These are phyloP conservation scores for Ophiostoma himal-ulmi DNA, from an alignment of 2,329 filamentous ascomycete genomes.

Conservation along the genomic window DNA sequence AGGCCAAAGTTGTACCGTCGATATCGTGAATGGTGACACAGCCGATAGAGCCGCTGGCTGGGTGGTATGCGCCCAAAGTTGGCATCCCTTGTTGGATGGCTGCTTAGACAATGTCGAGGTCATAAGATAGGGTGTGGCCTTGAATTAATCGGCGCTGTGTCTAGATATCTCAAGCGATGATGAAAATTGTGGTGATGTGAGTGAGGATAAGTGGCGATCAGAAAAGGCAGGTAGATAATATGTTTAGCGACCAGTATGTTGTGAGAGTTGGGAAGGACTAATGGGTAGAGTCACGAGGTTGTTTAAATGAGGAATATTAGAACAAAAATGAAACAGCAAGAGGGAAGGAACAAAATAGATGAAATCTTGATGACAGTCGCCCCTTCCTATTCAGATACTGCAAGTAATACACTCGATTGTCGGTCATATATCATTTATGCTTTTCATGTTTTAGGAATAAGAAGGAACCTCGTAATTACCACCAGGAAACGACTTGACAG, in stretches of 20 bases:
- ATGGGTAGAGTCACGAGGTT: not conserved
- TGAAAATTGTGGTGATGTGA: not conserved
- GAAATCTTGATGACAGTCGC: not conserved
- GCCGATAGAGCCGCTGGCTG: conserved; percentile 8
- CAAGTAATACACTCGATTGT: not conserved
- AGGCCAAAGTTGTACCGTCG: conserved; percentile 4
- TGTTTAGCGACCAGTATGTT: not conserved
- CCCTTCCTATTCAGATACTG: not conserved
- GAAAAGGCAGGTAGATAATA: not conserved
- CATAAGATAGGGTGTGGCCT: not conserved
- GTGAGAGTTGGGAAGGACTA: not conserved
- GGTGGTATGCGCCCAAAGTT: not conserved
- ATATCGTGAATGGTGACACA: conserved; percentile 7
- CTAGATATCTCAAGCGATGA: not conserved
- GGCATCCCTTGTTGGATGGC: not conserved
- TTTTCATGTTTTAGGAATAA: not conserved
- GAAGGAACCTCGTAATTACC: not conserved
- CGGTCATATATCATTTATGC: not conserved
- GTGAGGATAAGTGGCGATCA: not conserved
- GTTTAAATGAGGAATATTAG: not conserved
- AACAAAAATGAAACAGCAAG: not conserved
- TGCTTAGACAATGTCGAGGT: no score
- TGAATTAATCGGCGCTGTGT: not conserved
- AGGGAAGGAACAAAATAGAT: not conserved
- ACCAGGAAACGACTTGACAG: not conserved